Percentiles rank a stretch among this genome's conserved stretches.
Conservation (phyloP, 2,329 filamentous ascomycete species). For the Xylaria sp. region DNA sequence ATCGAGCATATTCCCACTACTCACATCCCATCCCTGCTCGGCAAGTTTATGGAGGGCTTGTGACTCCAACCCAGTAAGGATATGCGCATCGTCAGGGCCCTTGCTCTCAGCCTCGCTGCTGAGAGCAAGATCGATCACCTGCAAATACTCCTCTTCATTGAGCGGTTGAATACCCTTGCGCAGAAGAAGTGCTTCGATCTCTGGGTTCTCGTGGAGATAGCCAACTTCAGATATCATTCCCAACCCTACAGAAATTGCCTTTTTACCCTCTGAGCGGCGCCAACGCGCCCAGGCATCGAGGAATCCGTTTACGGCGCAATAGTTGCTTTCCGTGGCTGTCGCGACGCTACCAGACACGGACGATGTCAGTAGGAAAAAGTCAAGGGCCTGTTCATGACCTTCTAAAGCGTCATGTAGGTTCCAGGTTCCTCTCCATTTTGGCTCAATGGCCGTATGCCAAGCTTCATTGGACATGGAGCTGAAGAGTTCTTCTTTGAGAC, state of each 20-base stretch:
- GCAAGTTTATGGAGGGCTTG: conserved; percentile 29
- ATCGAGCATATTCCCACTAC: not conserved
- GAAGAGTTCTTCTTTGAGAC: conserved; percentile 43
- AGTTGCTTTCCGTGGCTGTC: conserved; percentile 50
- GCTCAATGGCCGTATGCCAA: conserved; percentile 41
- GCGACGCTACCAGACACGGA: conserved; percentile 48
- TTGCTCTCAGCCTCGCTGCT: conserved; percentile 25
- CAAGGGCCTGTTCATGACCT: conserved; percentile 34
- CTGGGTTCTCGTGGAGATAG: conserved; percentile 48
- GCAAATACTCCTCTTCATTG: conserved; percentile 41
- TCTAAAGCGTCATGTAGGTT: conserved; percentile 31
- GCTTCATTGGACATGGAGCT: conserved; percentile 11
- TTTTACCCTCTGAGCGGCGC: conserved; percentile 41
- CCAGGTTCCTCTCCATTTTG: conserved; percentile 38
- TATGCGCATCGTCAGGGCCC: conserved; percentile 24
- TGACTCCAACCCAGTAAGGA: conserved; percentile 43
- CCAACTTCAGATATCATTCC: conserved; percentile 52
- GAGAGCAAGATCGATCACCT: conserved; percentile 45
- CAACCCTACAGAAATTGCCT: conserved; percentile 41
- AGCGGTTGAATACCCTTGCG: conserved; percentile 41
- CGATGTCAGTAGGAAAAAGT: conserved; percentile 50
- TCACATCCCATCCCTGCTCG: conserved; percentile 35
- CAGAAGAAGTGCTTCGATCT: conserved; percentile 36
- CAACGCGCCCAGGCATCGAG: conserved; percentile 49
- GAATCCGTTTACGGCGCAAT: conserved; percentile 52